Conservation (phyloP, 352 stramenopile species). For the Globisporangium rhizosaccharum region DNA sequence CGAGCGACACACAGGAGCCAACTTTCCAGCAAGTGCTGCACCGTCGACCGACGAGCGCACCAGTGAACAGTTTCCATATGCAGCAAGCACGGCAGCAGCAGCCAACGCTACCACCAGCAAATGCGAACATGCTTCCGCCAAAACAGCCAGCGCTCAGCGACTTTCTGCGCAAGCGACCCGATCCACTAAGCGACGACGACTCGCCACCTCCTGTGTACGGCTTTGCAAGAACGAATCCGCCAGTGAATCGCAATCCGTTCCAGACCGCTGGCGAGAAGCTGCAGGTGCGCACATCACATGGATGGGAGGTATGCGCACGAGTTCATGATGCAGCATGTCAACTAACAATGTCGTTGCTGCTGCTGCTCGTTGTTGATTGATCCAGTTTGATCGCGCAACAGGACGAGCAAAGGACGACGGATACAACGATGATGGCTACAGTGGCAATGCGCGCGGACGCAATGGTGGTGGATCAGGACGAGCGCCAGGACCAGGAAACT, state of each 20-base stretch:
- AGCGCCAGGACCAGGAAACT: constrained; percentile 32
- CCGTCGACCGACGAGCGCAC: no score
- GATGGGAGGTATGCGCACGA: no score
- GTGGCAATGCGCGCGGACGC: constrained; percentile 9
- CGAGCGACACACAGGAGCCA: no score
- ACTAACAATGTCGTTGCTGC: neutral
- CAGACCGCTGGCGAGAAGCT: constrained; percentile 66
- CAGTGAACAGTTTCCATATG: no score
- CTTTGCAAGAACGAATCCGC: constrained; percentile 4
- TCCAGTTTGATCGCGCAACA: constrained; percentile 39
- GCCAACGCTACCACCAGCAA: neutral
- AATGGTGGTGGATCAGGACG: constrained; percentile 18
- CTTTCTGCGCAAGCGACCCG: constrained; percentile 29
- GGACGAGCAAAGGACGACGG: constrained; percentile 32
- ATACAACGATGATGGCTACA: constrained; percentile 22
- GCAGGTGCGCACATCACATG: constrained; percentile 22
- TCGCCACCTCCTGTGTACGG: neutral
- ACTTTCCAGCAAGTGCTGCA: no score
- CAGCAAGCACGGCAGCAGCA: neutral
- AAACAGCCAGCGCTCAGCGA: constrained; percentile 24
- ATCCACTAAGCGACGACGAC: constrained; percentile 13
- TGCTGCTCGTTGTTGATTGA: neutral
- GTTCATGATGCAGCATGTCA: no score
- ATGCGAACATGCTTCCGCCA: constrained; percentile 2
- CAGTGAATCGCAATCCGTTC: constrained; percentile 41